phyloP scores from a whole-genome alignment of 768 basidiomycete genomes.

The Clavaria fumosa region DNA sequence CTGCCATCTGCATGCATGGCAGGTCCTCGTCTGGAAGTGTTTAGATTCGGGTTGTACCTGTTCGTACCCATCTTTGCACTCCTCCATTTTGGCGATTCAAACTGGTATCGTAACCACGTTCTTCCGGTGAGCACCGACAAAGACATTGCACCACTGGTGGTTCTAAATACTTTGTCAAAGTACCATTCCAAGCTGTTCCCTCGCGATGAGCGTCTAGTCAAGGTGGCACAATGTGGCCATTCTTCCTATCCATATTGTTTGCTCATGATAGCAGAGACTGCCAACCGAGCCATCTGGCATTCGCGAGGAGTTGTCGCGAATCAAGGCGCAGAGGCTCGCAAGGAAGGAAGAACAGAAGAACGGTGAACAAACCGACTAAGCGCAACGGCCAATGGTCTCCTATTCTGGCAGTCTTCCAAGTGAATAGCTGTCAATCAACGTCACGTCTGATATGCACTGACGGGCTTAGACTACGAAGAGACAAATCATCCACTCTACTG shows the following conservation, averaged over 20 bases:
- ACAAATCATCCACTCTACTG: too few relatives aligned
- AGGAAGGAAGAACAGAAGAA: conserved; percentile 15
- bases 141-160: not conserved
- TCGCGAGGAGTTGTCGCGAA: conserved; percentile 54
- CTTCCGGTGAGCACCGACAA: conserved; percentile 40
- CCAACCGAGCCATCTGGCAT: conserved; percentile 53
- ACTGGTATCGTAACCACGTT: conserved; percentile 71
- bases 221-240: conserved; percentile 22
- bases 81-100: conserved; percentile 75
- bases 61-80: conserved; percentile 72
- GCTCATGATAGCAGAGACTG: conserved; percentile 27
- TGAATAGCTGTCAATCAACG: too few relatives aligned
- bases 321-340: conserved; percentile 42
- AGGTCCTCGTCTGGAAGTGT: conserved; percentile 73
- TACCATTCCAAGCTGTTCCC: conserved; percentile 65
- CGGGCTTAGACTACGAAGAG: too few relatives aligned
- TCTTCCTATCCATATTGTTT: not conserved
- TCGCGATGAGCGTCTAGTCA: conserved; percentile 36
- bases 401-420: too few relatives aligned
- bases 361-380: too few relatives aligned
- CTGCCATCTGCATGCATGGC: too few relatives aligned
- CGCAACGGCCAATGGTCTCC: too few relatives aligned
- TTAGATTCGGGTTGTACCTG: conserved; percentile 81
- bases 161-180: conserved; percentile 20
- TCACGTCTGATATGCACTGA: too few relatives aligned